Percentiles rank a stretch among this genome's conserved stretches.
These are phyloP conservation scores for Discostella stelligera DNA, from an alignment of 352 stramenopile genomes.

Conservation along the genomic window DNA sequence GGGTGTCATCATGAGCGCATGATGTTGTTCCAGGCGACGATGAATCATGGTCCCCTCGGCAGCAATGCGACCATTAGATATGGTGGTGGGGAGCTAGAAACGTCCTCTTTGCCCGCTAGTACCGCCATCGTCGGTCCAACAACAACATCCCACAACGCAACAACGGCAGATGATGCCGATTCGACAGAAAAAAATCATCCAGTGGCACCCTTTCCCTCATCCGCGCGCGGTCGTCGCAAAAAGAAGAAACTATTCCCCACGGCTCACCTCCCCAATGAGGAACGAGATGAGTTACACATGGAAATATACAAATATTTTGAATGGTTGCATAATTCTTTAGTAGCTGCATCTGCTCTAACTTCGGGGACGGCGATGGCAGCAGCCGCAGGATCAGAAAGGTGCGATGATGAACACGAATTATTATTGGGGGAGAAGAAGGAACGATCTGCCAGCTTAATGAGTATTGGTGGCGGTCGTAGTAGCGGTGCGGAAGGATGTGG, in stretches of 20 bases:
- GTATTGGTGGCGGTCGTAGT: neutral
- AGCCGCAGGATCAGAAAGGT: constrained; percentile 1
- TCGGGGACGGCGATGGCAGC: neutral
- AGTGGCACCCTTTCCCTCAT: neutral
- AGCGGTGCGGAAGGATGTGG: no score
- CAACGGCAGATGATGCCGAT: no score
- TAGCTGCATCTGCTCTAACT: neutral
- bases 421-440: neutral
- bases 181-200: no score
- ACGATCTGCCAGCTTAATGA: neutral
- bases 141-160: neutral
- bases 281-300: constrained; percentile 36
- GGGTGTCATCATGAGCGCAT: neutral
- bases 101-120: no score
- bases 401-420: neutral
- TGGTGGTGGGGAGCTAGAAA: no score
- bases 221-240: neutral
- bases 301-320: constrained; percentile 49
- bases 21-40: no score
- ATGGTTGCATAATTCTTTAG: constrained; percentile 24
- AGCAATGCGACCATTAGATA: no score
- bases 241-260: constrained; percentile 17
- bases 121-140: neutral
- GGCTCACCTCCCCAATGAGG: constrained; percentile 18
- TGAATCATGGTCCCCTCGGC: no score